Conservation (phyloP, 2,329 filamentous ascomycete genomes). For the Leptoxyphium fumago region DNA sequence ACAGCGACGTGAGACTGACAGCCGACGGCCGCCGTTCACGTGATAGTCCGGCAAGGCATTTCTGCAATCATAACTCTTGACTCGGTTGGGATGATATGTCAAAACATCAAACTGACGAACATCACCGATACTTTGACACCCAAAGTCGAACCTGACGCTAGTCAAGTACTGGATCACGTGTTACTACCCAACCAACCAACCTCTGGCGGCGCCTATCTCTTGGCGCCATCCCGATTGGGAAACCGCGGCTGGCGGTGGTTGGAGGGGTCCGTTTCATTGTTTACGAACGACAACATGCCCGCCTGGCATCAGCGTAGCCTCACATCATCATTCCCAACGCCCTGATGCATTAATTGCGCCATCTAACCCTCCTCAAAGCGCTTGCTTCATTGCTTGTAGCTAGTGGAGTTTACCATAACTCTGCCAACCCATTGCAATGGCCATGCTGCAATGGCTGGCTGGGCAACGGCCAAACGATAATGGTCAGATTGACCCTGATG, state of each 20-base stretch:
- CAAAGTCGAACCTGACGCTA: too few relatives aligned
- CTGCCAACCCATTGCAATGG: constrained; percentile 1
- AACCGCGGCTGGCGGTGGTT: background rate
- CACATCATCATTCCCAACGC: too few relatives aligned
- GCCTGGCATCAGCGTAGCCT: too few relatives aligned
- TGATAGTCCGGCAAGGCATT: background rate
- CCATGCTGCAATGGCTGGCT: constrained; percentile 22
- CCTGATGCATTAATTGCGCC: too few relatives aligned
- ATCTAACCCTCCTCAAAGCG: too few relatives aligned
- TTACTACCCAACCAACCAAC: background rate
- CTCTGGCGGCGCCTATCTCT: background rate
- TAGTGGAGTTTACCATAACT: background rate
- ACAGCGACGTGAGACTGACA: background rate
- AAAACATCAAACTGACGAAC: too few relatives aligned
- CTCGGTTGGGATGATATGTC: too few relatives aligned
- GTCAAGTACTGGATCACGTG: background rate
- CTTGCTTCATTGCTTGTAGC: too few relatives aligned
- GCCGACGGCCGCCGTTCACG: background rate
- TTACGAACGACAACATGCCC: background rate
- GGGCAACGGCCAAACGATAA: constrained; percentile 10
- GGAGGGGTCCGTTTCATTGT: background rate
- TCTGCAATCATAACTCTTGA: too few relatives aligned
- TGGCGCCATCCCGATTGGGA: background rate
- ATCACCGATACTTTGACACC: too few relatives aligned
- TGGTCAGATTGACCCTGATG: constrained; percentile 11